Percentiles rank a stretch among this genome's conserved stretches.
Evolutionary conservation across 2,329 filamentous ascomycete genomes (phyloP).

Genomic region (Thielaviopsis populi): DNA sequence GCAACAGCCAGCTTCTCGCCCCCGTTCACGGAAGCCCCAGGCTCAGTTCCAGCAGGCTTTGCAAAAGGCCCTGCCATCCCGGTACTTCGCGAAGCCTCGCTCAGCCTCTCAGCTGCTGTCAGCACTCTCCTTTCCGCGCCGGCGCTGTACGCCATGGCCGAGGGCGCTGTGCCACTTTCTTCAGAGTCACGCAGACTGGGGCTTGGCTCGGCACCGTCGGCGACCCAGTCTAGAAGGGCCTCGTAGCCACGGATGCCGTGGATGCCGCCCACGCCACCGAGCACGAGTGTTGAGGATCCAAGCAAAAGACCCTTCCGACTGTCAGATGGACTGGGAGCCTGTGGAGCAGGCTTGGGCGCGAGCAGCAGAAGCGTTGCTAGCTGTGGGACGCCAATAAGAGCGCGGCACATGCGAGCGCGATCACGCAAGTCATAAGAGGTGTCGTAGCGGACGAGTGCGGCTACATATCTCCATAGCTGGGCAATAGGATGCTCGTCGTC

Average conservation of each 20-base stretch:
- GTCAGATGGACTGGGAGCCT: slow-evolving; percentile 79
- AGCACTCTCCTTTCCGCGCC: slow-evolving; percentile 26
- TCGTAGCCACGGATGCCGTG: slow-evolving; percentile 68
- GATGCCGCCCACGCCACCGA: slow-evolving; percentile 59
- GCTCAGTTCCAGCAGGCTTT: not conserved
- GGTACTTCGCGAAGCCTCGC: slow-evolving; percentile 34
- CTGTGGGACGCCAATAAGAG: slow-evolving; percentile 69
- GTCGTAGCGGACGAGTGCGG: slow-evolving; percentile 80
- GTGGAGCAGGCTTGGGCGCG: slow-evolving; percentile 85
- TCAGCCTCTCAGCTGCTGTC: slow-evolving; percentile 49
- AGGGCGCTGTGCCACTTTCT: slow-evolving; percentile 23
- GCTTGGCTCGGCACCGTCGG: slow-evolving; percentile 65
- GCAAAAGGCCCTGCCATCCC: slow-evolving; percentile 22
- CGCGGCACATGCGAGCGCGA: slow-evolving; percentile 73
- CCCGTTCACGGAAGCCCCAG: not conserved
- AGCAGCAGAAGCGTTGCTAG: slow-evolving; percentile 81
- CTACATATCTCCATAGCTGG: slow-evolving; percentile 68
- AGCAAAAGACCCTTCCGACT: slow-evolving; percentile 61
- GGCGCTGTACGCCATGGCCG: slow-evolving; percentile 25
- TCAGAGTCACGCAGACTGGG: slow-evolving; percentile 51
- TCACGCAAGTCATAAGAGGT: slow-evolving; percentile 91
- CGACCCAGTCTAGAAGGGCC: slow-evolving; percentile 70
- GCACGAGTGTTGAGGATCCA: slow-evolving; percentile 71
- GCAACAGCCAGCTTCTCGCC: slow-evolving; percentile 27
- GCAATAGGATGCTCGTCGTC: slow-evolving; percentile 52